Base-by-base conservation (phyloP, 83 land plant species). In the Larix sibirica region DNA sequence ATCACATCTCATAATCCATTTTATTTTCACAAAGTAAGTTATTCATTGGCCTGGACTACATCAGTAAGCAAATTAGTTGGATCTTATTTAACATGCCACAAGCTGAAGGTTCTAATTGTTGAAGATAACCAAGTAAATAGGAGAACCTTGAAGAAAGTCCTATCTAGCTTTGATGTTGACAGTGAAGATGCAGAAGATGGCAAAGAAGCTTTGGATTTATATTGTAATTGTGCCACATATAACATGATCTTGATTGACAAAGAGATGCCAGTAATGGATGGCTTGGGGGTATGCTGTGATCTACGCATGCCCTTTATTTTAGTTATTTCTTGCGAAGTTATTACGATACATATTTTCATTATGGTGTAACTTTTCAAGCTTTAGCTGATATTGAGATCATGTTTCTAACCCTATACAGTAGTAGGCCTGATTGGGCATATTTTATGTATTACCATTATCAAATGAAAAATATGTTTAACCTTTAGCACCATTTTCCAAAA, bases 191-290 rank as follows among this genome's bases (percentile, higher is more conserved):
- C 75, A 6, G 86, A 74, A 21, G 81, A 91, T 84, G 93, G 93
- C 6, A 77, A 83, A 64, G 84, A 89, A 77, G 93, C 93, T 33
- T 84, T 91, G 54, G 89, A 91, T 2, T 84, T 85, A 36, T 62
- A 47, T n/a, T 6, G 33, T 10, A 28, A 79, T 9, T 91, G 93
- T 54, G 73, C 62, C 13, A 50, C 26, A 33, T 91, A 79, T 59
- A 85, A 89, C 61, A 81, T 91, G 68, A 85, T 91, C 31, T 63
- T 91, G 13, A 86, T 91, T 81, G 93, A 91, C 74, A 81, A 85
- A 83, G 93, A 91, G 54, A 91, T 91, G 93, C 93, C 91, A 60
- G 82, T 89, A 69, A 89, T 91, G 93, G 87, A 91, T 84, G 91
- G 93, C 17, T 82, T 74, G 65, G 84, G 87, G 89, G 93, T 90